phyloP scores from a whole-genome alignment of 2,329 filamentous ascomycete species.

The Cladosporium sp. region DNA sequence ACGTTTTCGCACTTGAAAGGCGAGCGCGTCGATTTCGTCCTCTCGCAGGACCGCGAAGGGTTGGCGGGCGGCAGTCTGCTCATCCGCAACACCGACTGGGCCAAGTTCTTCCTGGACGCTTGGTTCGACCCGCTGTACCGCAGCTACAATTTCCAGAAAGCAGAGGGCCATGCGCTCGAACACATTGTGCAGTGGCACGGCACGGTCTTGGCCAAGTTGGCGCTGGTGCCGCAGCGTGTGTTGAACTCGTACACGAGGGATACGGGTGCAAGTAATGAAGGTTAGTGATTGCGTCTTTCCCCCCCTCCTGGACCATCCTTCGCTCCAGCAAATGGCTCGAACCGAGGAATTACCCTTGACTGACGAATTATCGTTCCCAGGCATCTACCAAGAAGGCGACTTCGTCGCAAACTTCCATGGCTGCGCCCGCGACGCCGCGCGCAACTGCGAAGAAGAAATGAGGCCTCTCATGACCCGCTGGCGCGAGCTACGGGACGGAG shows the following conservation, averaged over 20 bases:
- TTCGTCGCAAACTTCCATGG: slow-evolving; percentile 74
- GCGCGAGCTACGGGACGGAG: slow-evolving; percentile 30
- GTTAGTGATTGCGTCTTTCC: slow-evolving; percentile 18
- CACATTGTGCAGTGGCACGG: slow-evolving; percentile 75
- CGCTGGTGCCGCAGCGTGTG: slow-evolving; percentile 77
- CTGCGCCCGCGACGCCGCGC: slow-evolving; percentile 54
- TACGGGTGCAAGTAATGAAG: slow-evolving; percentile 29
- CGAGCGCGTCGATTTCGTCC: slow-evolving; percentile 71
- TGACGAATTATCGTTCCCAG: slow-evolving; percentile 25
- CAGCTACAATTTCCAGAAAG: slow-evolving; percentile 93
- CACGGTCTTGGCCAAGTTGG: slow-evolving; percentile 85
- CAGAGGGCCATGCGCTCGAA: slow-evolving; percentile 82
- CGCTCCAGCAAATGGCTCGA: background rate
- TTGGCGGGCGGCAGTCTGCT: slow-evolving; percentile 74
- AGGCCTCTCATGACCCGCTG: slow-evolving; percentile 44
- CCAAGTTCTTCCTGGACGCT: slow-evolving; percentile 84
- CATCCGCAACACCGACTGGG: slow-evolving; percentile 80
- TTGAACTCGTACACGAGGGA: slow-evolving; percentile 72
- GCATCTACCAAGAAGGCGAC: slow-evolving; percentile 73
- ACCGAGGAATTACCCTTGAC: slow-evolving; percentile 13
- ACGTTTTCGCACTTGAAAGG: slow-evolving; percentile 80
- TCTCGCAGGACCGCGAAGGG: slow-evolving; percentile 81
- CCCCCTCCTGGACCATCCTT: background rate
- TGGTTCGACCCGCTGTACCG: slow-evolving; percentile 96
- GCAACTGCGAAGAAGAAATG: slow-evolving; percentile 67